Evolutionary conservation across 768 basidiomycete species (phyloP).

Genomic region (Serendipita sp.): DNA sequence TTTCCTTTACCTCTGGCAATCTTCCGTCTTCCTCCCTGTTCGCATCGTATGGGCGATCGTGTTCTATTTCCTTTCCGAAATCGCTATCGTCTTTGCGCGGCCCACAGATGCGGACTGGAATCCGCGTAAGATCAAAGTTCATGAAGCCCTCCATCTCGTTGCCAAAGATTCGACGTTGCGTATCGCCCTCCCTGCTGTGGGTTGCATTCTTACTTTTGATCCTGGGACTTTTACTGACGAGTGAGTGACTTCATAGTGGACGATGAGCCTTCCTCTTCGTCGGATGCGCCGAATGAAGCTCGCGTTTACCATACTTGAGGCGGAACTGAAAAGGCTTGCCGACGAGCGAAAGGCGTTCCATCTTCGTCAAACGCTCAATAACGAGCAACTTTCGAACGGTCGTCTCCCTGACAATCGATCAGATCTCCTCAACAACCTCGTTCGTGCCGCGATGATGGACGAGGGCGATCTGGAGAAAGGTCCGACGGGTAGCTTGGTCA

Average conservation of each 20-base stretch:
- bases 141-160: constrained; percentile 3
- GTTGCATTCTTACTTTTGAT: not conserved
- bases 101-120: not conserved
- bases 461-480: constrained; percentile 2
- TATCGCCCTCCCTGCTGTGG: not conserved
- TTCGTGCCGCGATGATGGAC: not conserved
- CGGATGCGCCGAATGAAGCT: not conserved
- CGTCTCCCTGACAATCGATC: not conserved
- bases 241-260: not conserved
- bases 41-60: not conserved
- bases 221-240: not conserved
- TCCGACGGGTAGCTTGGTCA: not conserved
- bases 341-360: not conserved
- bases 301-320: not conserved
- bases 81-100: not conserved
- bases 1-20: not conserved
- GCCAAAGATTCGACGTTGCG: constrained; percentile 1
- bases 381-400: not conserved
- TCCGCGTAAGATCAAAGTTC: constrained; percentile 4
- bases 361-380: not conserved
- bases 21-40: not conserved
- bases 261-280: not conserved
- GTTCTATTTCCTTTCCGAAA: not conserved
- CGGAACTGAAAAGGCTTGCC: not conserved
- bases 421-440: constrained; percentile 3